Conservation (phyloP, 1,284 basidiomycete genomes). For the Naganishia sp. region DNA sequence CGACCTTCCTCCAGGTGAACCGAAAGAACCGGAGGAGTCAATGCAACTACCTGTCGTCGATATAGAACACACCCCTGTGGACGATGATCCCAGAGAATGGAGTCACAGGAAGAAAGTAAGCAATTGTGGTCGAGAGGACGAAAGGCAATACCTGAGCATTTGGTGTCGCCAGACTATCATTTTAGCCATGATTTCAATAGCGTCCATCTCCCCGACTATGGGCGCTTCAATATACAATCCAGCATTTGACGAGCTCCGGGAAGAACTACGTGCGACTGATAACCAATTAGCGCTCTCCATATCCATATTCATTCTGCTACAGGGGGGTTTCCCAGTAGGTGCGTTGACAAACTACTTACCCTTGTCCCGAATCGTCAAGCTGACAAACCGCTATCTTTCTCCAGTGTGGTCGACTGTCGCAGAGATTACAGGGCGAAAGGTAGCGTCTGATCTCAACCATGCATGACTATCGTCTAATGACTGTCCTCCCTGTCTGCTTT, state of each 20-base stretch:
- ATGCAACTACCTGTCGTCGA: constrained; percentile 51
- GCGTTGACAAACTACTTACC: not conserved
- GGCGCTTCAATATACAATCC: constrained; percentile 55
- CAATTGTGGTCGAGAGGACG: constrained; percentile 39
- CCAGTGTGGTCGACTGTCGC: constrained; percentile 70
- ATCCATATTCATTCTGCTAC: constrained; percentile 70
- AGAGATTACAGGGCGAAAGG: constrained; percentile 79
- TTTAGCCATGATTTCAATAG: constrained; percentile 63
- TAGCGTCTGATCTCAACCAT: constrained; percentile 39
- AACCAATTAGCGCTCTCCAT: constrained; percentile 71
- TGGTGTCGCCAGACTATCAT: constrained; percentile 57
- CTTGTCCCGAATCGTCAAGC: no score
- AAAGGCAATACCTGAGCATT: constrained; percentile 37
- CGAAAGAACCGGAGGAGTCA: constrained; percentile 21
- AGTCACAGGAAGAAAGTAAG: constrained; percentile 63
- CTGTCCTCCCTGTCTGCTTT: not conserved
- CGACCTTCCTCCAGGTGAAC: constrained; percentile 31
- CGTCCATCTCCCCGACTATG: constrained; percentile 68
- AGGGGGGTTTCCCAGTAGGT: constrained; percentile 47
- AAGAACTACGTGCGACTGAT: constrained; percentile 65
- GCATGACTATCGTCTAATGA: not conserved
- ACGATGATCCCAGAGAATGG: constrained; percentile 78
- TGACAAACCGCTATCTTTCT: not conserved
- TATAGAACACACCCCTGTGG: constrained; percentile 68
- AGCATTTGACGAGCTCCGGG: constrained; percentile 65